Evolutionary conservation across 1,139 yeast species (phyloP), one percentile per base, ranked within the genome.

Genomic region (Suhomyces chickasaworum): DNA sequence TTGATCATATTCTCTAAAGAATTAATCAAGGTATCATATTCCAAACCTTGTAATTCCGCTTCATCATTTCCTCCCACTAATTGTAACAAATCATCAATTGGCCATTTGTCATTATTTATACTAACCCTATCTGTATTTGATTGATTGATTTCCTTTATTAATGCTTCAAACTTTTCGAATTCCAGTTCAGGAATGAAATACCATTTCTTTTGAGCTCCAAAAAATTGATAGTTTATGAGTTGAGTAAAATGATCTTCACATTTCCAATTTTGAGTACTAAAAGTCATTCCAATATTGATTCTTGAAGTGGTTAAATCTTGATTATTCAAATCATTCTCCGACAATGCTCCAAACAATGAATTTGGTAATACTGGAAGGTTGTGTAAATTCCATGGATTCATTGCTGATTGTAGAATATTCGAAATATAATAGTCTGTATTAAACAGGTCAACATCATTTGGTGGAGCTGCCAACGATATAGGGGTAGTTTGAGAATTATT

Each of bases 161-260:
- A 65, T 0, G 56, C 53, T 58, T 89, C 95, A 59, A 84, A 88
- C 50, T 77, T 77, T 7, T 70, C 79, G 42, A 84, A 81, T 46
- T 82, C 83, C 52, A 71, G 71, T n/a, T 87, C 89, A 0, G 93
- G 85, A 16, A 90, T 78, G 37, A 89, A 81, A 56, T 85, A 88
- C 95, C 96, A 87, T n/a, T 84, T 68, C 58, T 83, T 84, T 21
- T 78, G 67, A 4, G 84, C 84, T 7, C 96, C 96, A 45, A 78
- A 64, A 54, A 86, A 87, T 51, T 83, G 88, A 56, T 79, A 87
- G 59, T 84, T 85, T 22, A 81, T 71, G 8, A 79, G 68, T 49
- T 86, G 86, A 0, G 90, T 69, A 60, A 83, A 84, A 55, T 86
- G 93, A 55, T 89, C 96, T 57, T 86, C 95, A 45, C 80, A 69